phyloP scores from a whole-genome alignment of 148 eudicot genomes.

The Arctostaphylos glauca region DNA sequence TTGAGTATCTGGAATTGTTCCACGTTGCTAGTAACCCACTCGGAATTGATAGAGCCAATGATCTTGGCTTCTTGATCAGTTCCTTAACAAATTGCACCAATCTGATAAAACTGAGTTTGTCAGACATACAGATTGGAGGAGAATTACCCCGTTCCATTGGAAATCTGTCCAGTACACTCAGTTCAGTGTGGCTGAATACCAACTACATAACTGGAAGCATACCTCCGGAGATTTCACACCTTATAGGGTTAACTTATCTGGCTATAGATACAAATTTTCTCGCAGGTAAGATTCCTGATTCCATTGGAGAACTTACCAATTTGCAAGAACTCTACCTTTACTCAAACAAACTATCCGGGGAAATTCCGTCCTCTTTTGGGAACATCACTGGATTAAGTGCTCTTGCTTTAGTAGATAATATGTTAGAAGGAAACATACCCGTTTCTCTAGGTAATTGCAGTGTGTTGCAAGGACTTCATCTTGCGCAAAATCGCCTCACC shows the following conservation, averaged over 20 bases:
- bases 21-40: conserved; percentile 10
- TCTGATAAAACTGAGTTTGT: background rate
- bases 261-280: background rate
- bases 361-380: conserved; percentile 24
- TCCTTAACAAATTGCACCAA: conserved; percentile 22
- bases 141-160: conserved; percentile 14
- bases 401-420: background rate
- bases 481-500: conserved; percentile 11
- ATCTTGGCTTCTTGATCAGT: too few species aligned
- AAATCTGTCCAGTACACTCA: conserved; percentile 20
- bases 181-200: background rate
- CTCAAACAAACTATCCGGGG: conserved; percentile 13
- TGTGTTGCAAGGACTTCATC: background rate
- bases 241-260: background rate
- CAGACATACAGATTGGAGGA: too few species aligned
- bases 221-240: conserved; percentile 14
- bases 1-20: conserved; percentile 9
- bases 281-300: conserved; percentile 18
- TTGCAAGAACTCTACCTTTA: conserved; percentile 9
- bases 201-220: conserved; percentile 24
- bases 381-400: background rate
- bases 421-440: conserved; percentile 21
- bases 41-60: background rate
- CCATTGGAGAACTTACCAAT: conserved; percentile 12
- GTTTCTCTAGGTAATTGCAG: conserved; percentile 16